Evolutionary conservation across 148 eudicot species (phyloP).

Genomic region (Beta vulgaris): DNA sequence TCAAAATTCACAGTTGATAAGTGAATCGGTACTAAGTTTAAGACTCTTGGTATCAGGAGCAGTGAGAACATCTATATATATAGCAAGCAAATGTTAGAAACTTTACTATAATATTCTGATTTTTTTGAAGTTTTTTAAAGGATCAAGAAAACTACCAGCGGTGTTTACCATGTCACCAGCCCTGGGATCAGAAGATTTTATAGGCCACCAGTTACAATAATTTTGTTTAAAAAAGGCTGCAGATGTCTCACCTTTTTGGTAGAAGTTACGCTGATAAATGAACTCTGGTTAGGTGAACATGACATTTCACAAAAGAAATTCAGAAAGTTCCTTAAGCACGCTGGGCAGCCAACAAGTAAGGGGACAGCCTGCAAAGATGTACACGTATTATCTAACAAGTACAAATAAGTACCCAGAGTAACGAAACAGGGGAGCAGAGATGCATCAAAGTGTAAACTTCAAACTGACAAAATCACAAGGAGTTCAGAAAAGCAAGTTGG

Average conservation of each 20-base stretch:
- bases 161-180: not conserved
- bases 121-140: not conserved
- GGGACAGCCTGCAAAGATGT: conserved; percentile 63
- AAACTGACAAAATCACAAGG: not conserved
- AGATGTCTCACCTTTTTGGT: conserved; percentile 51
- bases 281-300: conserved; percentile 83
- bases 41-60: not conserved
- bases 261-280: conserved; percentile 68
- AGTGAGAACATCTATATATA: not conserved
- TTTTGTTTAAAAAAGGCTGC: not conserved
- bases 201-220: not conserved
- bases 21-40: too few relatives aligned
- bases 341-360: conserved; percentile 84
- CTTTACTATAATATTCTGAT: not conserved
- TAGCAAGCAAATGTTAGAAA: not conserved
- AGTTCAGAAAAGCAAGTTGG: not conserved
- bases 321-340: conserved; percentile 79
- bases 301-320: conserved; percentile 81
- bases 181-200: not conserved
- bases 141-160: not conserved
- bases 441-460: not conserved
- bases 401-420: not conserved
- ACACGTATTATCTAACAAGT: conserved; percentile 5
- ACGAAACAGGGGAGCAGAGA: not conserved
- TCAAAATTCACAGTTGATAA: not conserved